Percentiles rank a stretch among this genome's conserved stretches.
Evolutionary conservation across 2,329 filamentous ascomycete genomes (phyloP).

Genomic region (Sporothrix protearum): DNA sequence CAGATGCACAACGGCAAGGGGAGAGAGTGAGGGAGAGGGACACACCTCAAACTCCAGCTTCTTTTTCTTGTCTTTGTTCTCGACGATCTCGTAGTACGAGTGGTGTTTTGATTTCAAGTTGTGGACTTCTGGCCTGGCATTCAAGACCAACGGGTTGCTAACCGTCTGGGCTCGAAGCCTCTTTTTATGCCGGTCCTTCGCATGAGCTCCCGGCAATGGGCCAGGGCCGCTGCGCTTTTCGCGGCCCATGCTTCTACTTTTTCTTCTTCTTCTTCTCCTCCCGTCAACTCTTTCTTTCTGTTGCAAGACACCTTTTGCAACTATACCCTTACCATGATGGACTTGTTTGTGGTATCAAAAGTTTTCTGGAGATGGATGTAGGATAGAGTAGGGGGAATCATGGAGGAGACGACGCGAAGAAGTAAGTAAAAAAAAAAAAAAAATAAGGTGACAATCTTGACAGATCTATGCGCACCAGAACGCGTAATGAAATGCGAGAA

Average conservation of each 20-base stretch:
- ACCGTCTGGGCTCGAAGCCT: slow-evolving; percentile 31
- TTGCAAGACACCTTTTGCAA: slow-evolving; percentile 14
- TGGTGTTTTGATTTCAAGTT: slow-evolving; percentile 53
- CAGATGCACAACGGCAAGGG: neutral
- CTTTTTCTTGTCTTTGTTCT: slow-evolving; percentile 62
- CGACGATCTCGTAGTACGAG: slow-evolving; percentile 61
- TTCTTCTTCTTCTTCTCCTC: slow-evolving; percentile 26
- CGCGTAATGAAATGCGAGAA: neutral
- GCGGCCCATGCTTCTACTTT: slow-evolving; percentile 33
- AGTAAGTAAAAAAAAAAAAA: neutral
- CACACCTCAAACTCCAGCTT: slow-evolving; percentile 61
- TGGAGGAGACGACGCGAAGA: neutral
- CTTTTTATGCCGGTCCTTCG: slow-evolving; percentile 36
- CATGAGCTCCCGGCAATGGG: slow-evolving; percentile 31
- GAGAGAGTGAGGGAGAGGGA: neutral
- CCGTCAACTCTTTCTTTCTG: slow-evolving; percentile 26
- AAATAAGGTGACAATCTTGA: neutral
- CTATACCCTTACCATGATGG: slow-evolving; percentile 30
- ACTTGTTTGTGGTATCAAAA: neutral
- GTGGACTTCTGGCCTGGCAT: slow-evolving; percentile 34
- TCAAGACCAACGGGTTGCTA: slow-evolving; percentile 32
- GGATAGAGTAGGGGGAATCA: neutral
- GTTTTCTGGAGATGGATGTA: neutral
- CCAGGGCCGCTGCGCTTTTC: slow-evolving; percentile 30
- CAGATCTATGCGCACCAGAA: neutral